Evolutionary conservation across 805 yeast species (phyloP).

Genomic region (Saccharomycopsis fibuligera): DNA sequence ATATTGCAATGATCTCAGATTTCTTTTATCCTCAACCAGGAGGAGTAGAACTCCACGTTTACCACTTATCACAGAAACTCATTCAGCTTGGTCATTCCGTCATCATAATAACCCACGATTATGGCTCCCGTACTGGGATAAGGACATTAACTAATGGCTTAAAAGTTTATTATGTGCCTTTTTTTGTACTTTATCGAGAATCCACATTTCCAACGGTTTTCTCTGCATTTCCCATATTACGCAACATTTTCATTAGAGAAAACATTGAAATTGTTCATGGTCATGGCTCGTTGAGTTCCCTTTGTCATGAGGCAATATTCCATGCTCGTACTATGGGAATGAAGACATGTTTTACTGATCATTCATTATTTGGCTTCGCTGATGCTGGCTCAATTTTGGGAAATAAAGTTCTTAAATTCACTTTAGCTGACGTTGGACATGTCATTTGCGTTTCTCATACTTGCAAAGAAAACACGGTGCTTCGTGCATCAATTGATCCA

Average conservation of each 20-base stretch:
- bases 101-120: slow-evolving; percentile 81
- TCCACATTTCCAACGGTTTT: slow-evolving; percentile 87
- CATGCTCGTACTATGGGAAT: slow-evolving; percentile 93
- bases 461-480: slow-evolving; percentile 90
- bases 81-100: slow-evolving; percentile 81
- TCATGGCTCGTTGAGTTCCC: slow-evolving; percentile 81
- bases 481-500: slow-evolving; percentile 81
- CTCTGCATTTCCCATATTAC: slow-evolving; percentile 74
- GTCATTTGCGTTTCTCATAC: slow-evolving; percentile 96
- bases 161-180: slow-evolving; percentile 88
- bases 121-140: slow-evolving; percentile 76
- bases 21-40: slow-evolving; percentile 98
- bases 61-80: slow-evolving; percentile 80
- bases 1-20: slow-evolving; percentile 75
- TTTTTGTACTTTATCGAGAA: slow-evolving; percentile 70
- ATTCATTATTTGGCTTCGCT: slow-evolving; percentile 90
- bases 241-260: slow-evolving; percentile 84
- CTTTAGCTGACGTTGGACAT: slow-evolving; percentile 81
- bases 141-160: slow-evolving; percentile 82
- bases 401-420: slow-evolving; percentile 78
- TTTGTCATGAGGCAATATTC: slow-evolving; percentile 86
- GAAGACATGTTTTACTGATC: slow-evolving; percentile 90
- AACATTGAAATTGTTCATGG: slow-evolving; percentile 87
- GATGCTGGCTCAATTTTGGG: slow-evolving; percentile 78
- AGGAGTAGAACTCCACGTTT: slow-evolving; percentile 93